Evolutionary conservation across 2,329 filamentous ascomycete species (phyloP).

Genomic region (Aspergillus sclerotialis): DNA sequence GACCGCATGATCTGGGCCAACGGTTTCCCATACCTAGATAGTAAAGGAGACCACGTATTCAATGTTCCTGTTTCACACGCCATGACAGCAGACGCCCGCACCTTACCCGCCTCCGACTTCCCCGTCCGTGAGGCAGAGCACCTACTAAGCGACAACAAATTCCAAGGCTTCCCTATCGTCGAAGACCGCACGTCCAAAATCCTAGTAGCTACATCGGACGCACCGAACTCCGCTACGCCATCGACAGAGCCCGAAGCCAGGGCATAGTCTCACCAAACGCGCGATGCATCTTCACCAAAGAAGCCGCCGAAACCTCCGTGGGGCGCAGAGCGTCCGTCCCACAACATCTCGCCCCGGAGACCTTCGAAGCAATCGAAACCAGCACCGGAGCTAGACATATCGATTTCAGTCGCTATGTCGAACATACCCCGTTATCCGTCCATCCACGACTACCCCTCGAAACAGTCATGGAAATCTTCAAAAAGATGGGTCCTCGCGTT

Average conservation of each 20-base stretch:
- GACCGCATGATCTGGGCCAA: slow-evolving; percentile 99
- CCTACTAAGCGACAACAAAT: slow-evolving; percentile 69
- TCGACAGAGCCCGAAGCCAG: slow-evolving; percentile 69
- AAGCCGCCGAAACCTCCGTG: slow-evolving; percentile 37
- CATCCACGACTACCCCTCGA: slow-evolving; percentile 88
- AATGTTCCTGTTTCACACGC: slow-evolving; percentile 86
- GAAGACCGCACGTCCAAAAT: slow-evolving; percentile 64
- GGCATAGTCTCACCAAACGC: slow-evolving; percentile 59
- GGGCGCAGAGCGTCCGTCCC: slow-evolving; percentile 22
- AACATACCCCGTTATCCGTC: slow-evolving; percentile 80
- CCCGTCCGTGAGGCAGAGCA: slow-evolving; percentile 69
- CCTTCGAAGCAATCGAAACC: slow-evolving; percentile 54
- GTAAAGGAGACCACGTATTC: slow-evolving; percentile 95
- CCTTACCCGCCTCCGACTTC: slow-evolving; percentile 67
- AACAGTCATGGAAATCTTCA: slow-evolving; percentile 97
- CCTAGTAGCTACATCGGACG: slow-evolving; percentile 88
- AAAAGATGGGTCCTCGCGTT: slow-evolving; percentile 91
- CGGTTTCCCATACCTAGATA: slow-evolving; percentile 92
- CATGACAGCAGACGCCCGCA: slow-evolving; percentile 72
- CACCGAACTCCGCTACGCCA: slow-evolving; percentile 84
- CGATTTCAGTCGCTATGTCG: slow-evolving; percentile 82
- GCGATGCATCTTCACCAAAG: slow-evolving; percentile 63
- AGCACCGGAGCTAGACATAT: slow-evolving; percentile 53
- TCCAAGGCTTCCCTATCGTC: slow-evolving; percentile 89
- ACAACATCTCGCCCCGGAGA: slow-evolving; percentile 35